Conservation (phyloP, 768 basidiomycete genomes). For the Tubosaeta brunneosetosa region DNA sequence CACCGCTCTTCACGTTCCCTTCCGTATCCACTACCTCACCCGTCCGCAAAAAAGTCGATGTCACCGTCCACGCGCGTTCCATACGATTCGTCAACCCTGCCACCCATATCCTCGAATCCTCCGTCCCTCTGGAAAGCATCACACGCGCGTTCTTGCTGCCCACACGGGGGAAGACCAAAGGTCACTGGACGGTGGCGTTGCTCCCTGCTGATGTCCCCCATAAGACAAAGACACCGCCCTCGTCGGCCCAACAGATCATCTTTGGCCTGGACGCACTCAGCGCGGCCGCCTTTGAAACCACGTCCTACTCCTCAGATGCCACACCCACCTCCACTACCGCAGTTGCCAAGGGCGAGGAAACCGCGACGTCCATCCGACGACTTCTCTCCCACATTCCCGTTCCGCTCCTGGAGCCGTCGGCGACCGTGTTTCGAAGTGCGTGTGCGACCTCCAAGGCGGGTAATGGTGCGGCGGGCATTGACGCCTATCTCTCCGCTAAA, state of each 20-base stretch:
- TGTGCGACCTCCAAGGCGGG: slow-evolving; percentile 34
- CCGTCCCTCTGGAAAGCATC: slow-evolving; percentile 46
- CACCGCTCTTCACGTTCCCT: slow-evolving; percentile 55
- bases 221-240: slow-evolving; percentile 35
- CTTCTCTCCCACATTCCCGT: slow-evolving; percentile 49
- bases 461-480: slow-evolving; percentile 53
- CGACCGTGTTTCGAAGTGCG: slow-evolving; percentile 53
- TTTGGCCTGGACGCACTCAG: slow-evolving; percentile 66
- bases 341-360: slow-evolving; percentile 49
- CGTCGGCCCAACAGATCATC: slow-evolving; percentile 51
- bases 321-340: slow-evolving; percentile 26
- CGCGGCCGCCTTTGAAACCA: slow-evolving; percentile 42
- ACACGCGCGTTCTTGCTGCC: slow-evolving; percentile 67
- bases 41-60: slow-evolving; percentile 38
- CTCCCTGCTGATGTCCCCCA: slow-evolving; percentile 51
- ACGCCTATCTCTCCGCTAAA: slow-evolving; percentile 71
- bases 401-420: slow-evolving; percentile 45
- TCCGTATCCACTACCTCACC: slow-evolving; percentile 44
- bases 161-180: slow-evolving; percentile 65
- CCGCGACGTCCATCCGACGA: slow-evolving; percentile 43
- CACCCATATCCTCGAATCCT: slow-evolving; percentile 46
- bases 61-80: slow-evolving; percentile 48
- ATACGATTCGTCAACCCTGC: slow-evolving; percentile 51
- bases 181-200: slow-evolving; percentile 69
- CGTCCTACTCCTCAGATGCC: slow-evolving; percentile 30